A percentile compares a stretch with the other conserved stretches of the same genome.
phyloP scores from a whole-genome alignment of 495 filamentous ascomycete species.

The Neurospora sp. region DNA sequence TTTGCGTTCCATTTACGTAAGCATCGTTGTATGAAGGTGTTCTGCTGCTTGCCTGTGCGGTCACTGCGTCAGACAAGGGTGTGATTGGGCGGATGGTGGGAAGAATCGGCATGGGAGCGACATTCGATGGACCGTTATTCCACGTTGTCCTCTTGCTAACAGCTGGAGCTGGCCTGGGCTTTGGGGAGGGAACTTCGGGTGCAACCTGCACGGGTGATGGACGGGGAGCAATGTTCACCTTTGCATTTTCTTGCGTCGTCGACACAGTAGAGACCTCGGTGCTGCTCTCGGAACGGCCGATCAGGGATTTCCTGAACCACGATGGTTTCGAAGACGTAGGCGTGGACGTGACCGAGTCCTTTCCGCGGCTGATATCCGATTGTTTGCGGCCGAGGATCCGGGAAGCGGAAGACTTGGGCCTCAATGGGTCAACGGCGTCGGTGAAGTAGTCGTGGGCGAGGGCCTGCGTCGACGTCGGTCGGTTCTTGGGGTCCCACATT shows the following conservation, averaged over 20 bases:
- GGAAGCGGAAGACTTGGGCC: constrained; percentile 84
- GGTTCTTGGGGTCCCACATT: constrained; percentile 95
- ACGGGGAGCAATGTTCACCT: constrained; percentile 31
- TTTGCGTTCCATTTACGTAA: constrained; percentile 20
- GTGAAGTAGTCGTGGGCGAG: constrained; percentile 89
- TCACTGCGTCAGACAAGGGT: constrained; percentile 82
- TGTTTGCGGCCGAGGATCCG: constrained; percentile 79
- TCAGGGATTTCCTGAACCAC: constrained; percentile 92
- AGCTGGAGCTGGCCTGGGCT: constrained; percentile 49
- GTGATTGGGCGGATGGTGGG: constrained; percentile 94
- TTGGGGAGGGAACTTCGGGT: constrained; percentile 39
- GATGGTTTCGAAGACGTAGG: constrained; percentile 74
- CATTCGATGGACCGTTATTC: constrained; percentile 68
- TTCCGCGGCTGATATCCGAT: constrained; percentile 58
- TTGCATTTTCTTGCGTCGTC: constrained; percentile 7
- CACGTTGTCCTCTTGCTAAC: constrained; percentile 74
- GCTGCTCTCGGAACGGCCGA: constrained; percentile 45
- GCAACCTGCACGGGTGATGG: constrained; percentile 50
- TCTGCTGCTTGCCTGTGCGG: constrained; percentile 63
- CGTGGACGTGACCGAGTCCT: constrained; percentile 54
- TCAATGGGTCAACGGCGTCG: constrained; percentile 88
- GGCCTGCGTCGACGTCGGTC: constrained; percentile 91
- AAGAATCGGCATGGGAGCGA: constrained; percentile 93
- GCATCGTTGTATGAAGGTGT: constrained; percentile 40
- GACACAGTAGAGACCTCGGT: constrained; percentile 25